Percentiles rank a stretch among this genome's conserved stretches.
Conservation (phyloP, 345 rosid species). For the Alliaria petiolata region DNA sequence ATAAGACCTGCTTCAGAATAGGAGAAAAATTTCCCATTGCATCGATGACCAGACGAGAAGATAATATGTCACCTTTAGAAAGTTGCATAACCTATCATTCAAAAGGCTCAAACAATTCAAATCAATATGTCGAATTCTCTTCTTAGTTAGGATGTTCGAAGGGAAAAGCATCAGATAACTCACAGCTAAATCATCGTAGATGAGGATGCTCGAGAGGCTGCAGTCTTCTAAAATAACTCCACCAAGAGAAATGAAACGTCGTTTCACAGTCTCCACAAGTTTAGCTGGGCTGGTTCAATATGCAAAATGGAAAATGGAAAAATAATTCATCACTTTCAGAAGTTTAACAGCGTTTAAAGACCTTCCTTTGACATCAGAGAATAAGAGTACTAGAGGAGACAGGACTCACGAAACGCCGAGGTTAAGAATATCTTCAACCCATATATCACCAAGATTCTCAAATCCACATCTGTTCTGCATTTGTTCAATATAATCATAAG, state of each 20-base stretch:
- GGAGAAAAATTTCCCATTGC: slow-evolving; percentile 99
- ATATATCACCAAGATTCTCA: slow-evolving; percentile 82
- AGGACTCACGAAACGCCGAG: slow-evolving; percentile 90
- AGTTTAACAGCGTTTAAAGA: neutral
- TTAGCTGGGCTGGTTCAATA: slow-evolving; percentile 63
- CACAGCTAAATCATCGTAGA: slow-evolving; percentile 75
- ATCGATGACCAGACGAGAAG: slow-evolving; percentile 73
- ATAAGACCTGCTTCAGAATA: slow-evolving; percentile 73
- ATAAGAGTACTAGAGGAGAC: slow-evolving; percentile 12
- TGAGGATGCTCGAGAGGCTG: slow-evolving; percentile 55
- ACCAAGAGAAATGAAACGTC: slow-evolving; percentile 68
- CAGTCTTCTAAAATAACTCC: slow-evolving; percentile 80
- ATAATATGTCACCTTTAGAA: slow-evolving; percentile 56
- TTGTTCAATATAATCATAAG: slow-evolving; percentile 3
- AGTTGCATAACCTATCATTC: slow-evolving; percentile 54
- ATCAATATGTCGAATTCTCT: neutral
- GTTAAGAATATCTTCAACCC: slow-evolving; percentile 94
- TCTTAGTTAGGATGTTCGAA: neutral
- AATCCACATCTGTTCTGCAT: slow-evolving; percentile 94
- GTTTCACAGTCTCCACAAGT: slow-evolving; percentile 78
- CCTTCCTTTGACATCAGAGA: neutral
- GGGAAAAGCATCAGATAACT: slow-evolving; percentile 29
- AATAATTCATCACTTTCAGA: slow-evolving; percentile 9
- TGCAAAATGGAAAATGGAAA: neutral
- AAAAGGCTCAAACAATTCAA: neutral